Percentiles rank a stretch among this genome's conserved stretches.
Conservation (phyloP, 371 early-diverging fungal species). For the Capillidium heterosporum region DNA sequence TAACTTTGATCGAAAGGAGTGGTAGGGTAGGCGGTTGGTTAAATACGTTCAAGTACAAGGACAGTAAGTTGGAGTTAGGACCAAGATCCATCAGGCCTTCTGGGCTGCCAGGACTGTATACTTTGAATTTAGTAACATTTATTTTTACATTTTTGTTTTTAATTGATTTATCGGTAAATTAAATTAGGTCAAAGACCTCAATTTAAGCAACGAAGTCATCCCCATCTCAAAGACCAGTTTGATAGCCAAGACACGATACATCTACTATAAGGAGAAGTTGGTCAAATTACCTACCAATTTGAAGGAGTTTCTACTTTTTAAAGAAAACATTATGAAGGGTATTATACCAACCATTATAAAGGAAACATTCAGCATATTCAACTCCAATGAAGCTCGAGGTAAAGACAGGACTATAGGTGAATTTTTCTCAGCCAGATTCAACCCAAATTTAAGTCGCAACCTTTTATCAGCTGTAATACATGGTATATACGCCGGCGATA, state of each 20-base stretch:
- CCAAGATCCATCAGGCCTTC: conserved; percentile 72
- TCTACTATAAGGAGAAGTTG: conserved; percentile 28
- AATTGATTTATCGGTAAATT: background rate
- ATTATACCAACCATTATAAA: conserved; percentile 20
- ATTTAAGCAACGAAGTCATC: conserved; percentile 26
- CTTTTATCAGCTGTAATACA: conserved; percentile 75
- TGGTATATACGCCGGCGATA: conserved; percentile 87
- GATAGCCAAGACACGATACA: conserved; percentile 63
- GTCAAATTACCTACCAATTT: conserved; percentile 22
- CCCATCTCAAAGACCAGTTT: conserved; percentile 42
- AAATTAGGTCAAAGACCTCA: conserved; percentile 37
- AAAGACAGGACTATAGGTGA: conserved; percentile 52
- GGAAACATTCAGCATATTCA: conserved; percentile 18
- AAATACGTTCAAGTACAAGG: conserved; percentile 29
- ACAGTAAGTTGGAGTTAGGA: conserved; percentile 50
- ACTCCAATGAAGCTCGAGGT: background rate
- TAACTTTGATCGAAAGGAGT: conserved; percentile 54
- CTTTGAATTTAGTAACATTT: conserved; percentile 53
- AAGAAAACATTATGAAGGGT: conserved; percentile 28
- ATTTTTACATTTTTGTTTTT: background rate
- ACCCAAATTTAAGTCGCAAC: conserved; percentile 35
- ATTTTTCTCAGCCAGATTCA: conserved; percentile 62
- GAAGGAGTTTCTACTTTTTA: conserved; percentile 19
- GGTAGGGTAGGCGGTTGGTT: conserved; percentile 79
- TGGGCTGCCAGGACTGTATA: conserved; percentile 44